Base-by-base conservation (phyloP, 176 grass and related monocot genomes). In the Calamus simplicifolius region DNA sequence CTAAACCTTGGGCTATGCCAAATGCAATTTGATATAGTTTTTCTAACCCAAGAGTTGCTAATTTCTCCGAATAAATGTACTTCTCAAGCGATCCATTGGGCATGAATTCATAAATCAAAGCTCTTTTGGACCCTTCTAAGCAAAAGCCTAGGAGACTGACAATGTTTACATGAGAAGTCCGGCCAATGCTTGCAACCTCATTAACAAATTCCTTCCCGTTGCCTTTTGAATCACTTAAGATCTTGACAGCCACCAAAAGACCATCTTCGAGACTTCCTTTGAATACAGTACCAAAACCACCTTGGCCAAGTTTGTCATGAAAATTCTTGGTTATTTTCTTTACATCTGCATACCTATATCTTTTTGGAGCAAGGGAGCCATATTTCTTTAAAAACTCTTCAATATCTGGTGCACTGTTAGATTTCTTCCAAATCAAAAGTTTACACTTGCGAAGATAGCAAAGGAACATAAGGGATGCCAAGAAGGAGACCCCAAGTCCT, bases 51-150 rank as follows among this genome's bases (percentile, higher is more conserved):
- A 92, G 52, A 6, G 13, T 4, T 59, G 50, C 62, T 38, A 17
- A 50, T 49, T 74, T 62, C 12, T 85, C 63, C 35, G 29, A 67
- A 50, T 80, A 77, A 69, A 89, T 81, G 18, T 90, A 85, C 52
- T 82, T 85, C 0, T 80, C 87, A 5, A 85, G 4, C 1, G 82
- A 90, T 27, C 87, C 82, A 76, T 73, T 85, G 10, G 59, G 16
- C 75, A 90, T 85, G 38, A 75, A 90, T 23, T 90, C 82, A 2
- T 85, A 85, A 58, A 90, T 48, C 50, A 90, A 71, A 57, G 87
- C 87, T 29, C 64, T 19, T 27, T n/a, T 51, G 62, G 15, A 25
- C 15, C 23, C 62, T 6, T 64, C 48, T 12, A 12, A 23, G 48
- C 62, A 51, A 26, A 27, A 64, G 5, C 62, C 62, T 6, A 64